Conservation (phyloP, 2,329 filamentous ascomycete genomes). For the Didymellaceae sp. region DNA sequence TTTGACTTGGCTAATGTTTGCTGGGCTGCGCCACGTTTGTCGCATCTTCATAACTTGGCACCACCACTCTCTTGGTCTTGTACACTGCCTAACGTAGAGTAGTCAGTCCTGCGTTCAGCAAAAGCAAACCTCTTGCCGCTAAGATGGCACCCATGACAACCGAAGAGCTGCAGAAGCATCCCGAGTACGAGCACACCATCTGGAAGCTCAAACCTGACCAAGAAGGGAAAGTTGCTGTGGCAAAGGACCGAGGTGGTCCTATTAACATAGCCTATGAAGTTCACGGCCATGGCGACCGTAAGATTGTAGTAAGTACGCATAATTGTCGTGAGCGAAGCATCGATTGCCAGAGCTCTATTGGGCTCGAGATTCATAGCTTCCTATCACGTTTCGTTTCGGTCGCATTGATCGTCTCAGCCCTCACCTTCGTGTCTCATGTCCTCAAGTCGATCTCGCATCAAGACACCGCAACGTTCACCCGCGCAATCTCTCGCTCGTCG, state of each 20-base stretch:
- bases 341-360: constrained; percentile 24
- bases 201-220: constrained; percentile 73
- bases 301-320: no score
- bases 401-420: constrained; percentile 45
- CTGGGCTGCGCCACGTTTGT: constrained; percentile 28
- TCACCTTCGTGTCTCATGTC: constrained; percentile 35
- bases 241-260: constrained; percentile 74
- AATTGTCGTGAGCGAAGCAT: no score
- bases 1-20: constrained; percentile 10
- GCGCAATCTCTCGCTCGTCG: constrained; percentile 4
- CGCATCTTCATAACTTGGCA: constrained; percentile 18
- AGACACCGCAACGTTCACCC: not conserved
- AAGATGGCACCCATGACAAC: constrained; percentile 53
- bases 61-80: constrained; percentile 5
- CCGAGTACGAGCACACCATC: constrained; percentile 69
- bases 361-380: constrained; percentile 9
- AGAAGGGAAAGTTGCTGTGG: constrained; percentile 68
- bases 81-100: constrained; percentile 14
- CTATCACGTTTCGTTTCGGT: constrained; percentile 46
- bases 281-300: constrained; percentile 75
- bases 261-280: constrained; percentile 80
- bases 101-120: constrained; percentile 11
- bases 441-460: constrained; percentile 5
- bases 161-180: constrained; percentile 67
- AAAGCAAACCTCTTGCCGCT: not conserved